A percentile compares a stretch with the other conserved stretches of the same genome.
These are phyloP conservation scores for Microdochium paspali DNA, from an alignment of 2,329 filamentous ascomycete genomes.

Conservation along the genomic window DNA sequence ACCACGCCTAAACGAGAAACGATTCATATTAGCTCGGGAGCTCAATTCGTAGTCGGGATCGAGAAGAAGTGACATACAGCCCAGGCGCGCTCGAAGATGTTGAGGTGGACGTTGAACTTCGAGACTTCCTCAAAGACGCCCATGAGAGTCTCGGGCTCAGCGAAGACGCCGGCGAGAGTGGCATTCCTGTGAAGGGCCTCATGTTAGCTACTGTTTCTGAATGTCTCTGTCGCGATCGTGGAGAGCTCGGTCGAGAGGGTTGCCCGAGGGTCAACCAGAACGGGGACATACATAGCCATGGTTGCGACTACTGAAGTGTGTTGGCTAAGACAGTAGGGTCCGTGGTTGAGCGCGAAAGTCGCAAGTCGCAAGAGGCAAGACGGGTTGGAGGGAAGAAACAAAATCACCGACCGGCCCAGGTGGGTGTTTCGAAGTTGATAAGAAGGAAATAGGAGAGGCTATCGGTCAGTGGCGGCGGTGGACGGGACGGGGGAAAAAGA, in stretches of 20 bases:
- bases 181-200: constrained; percentile 32
- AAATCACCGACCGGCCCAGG: not conserved
- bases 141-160: constrained; percentile 41
- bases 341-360: not conserved
- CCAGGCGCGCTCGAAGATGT: constrained; percentile 82
- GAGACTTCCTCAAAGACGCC: constrained; percentile 53
- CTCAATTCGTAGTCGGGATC: not conserved
- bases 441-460: not conserved
- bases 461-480: not conserved
- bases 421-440: not conserved
- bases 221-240: not conserved
- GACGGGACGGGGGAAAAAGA: not conserved
- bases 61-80: constrained; percentile 42
- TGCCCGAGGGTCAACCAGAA: not conserved
- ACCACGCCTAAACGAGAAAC: constrained; percentile 58
- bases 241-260: not conserved
- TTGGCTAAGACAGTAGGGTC: not conserved
- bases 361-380: not conserved
- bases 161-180: constrained; percentile 34
- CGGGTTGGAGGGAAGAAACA: not conserved
- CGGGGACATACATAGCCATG: not conserved
- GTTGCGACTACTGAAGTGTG: not conserved
- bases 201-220: not conserved
- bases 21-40: constrained; percentile 6
- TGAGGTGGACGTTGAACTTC: constrained; percentile 77